Conservation (phyloP, 2,329 filamentous ascomycete species). For the Rhynchosporium graminicola region DNA sequence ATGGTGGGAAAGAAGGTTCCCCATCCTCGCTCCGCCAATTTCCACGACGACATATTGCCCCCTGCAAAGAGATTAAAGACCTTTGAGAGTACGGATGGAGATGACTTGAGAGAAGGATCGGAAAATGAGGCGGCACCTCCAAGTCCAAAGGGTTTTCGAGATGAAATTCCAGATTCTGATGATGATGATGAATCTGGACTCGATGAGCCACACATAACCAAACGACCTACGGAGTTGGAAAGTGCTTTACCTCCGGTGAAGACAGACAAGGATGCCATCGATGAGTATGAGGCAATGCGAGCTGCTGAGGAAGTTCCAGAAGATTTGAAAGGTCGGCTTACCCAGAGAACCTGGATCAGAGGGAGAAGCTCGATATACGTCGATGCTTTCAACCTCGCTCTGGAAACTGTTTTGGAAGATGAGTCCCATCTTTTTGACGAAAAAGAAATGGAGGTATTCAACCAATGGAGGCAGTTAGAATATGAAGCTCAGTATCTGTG, state of each 20-base stretch:
- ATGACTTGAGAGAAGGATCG: conserved; percentile 33
- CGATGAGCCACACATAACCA: conserved; percentile 33
- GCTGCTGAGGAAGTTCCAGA: conserved; percentile 43
- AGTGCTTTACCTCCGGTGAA: conserved; percentile 68
- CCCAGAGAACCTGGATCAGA: conserved; percentile 65
- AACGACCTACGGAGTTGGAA: conserved; percentile 66
- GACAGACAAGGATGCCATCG: conserved; percentile 70
- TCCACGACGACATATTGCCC: conserved; percentile 29
- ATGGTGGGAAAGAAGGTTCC: conserved; percentile 34
- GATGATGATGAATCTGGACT: conserved; percentile 34
- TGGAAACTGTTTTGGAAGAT: conserved; percentile 86
- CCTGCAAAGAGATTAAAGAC: conserved; percentile 38
- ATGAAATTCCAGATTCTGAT: conserved; percentile 45
- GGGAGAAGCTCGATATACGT: conserved; percentile 92
- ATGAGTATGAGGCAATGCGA: conserved; percentile 71
- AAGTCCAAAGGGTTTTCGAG: conserved; percentile 25
- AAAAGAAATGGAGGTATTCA: conserved; percentile 75
- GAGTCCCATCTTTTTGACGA: conserved; percentile 85
- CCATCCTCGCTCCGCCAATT: conserved; percentile 34
- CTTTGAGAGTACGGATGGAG: conserved; percentile 32
- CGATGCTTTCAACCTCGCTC: conserved; percentile 91
- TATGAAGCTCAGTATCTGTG: conserved; percentile 93
- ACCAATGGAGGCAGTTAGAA: conserved; percentile 67
- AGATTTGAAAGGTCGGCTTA: conserved; percentile 51
- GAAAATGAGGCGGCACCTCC: conserved; percentile 28